Evolutionary conservation across 176 grass and related monocot species (phyloP), one percentile per base, ranked within the genome.

Genomic region (Carex kokanica): DNA sequence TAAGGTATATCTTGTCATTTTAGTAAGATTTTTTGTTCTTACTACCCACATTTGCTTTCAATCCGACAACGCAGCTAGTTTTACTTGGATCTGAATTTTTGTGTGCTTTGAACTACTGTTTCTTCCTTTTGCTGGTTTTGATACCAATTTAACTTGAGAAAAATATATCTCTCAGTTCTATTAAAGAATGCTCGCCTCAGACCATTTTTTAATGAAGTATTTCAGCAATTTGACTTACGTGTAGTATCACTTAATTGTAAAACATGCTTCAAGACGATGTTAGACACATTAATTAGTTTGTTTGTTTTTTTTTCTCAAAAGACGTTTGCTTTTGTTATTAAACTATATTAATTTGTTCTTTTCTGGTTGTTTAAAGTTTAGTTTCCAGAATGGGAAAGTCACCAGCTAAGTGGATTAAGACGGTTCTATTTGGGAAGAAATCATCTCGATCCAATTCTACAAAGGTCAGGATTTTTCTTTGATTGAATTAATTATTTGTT

Each of bases 361-460:
- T 62, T 85, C 17, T 38, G 23, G 3, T 56, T 21, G 57, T 27
- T 63, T 18, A 31, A 85, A 49, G 29, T 61, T 65, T 86, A 65
- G 60, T 78, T 52, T 41, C 36, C 64, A 78, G 59, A 3, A 97
- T 97, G 95, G 90, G 95, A 15, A 97, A 91, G 81, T 97, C 95
- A 51, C 95, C 95, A 38, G 95, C 79, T 10, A 97, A 89, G 73
- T 97, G 95, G 95, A 92, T 97, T 57, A 97, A 94, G 73, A 89
- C 88, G 4, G 83, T 97, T 82, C 85, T 97, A 20, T 88, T 97
- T 57, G 95, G 94, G 14, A 97, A 97, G 90, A 94, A 94, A 81
- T 89, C 92, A 24, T 57, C 84, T 5, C 88, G 88, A 85, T 94
- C 94, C 38, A 83, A 52, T 69, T 84, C 94, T 57, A 41, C 59